Conservation (phyloP, 495 filamentous ascomycete genomes). For the Neurospora sp. region DNA sequence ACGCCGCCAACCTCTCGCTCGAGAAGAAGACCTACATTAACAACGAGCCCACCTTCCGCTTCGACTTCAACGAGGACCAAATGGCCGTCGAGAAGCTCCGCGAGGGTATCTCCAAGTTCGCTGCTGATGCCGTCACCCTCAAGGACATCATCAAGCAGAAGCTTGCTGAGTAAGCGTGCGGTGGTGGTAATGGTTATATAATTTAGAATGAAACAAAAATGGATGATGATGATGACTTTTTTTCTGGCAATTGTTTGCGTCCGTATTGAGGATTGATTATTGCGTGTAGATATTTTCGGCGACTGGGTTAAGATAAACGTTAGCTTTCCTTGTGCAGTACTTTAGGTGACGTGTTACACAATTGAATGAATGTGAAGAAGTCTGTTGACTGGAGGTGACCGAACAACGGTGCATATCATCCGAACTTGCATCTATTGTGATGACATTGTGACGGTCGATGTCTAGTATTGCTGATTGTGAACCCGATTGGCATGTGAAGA, state of each 20-base stretch:
- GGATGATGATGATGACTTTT: neutral
- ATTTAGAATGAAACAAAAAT: neutral
- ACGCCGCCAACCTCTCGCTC: slow-evolving; percentile 60
- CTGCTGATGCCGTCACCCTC: slow-evolving; percentile 86
- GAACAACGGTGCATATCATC: neutral
- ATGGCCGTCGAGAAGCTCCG: slow-evolving; percentile 99
- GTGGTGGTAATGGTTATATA: neutral
- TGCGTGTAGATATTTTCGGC: neutral
- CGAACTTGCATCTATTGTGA: neutral
- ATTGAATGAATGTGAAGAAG: neutral
- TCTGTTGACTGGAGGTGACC: neutral
- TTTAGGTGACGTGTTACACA: neutral
- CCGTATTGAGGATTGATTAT: neutral
- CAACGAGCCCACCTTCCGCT: slow-evolving; percentile 86
- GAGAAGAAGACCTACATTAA: slow-evolving; percentile 84
- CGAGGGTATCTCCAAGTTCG: slow-evolving; percentile 98
- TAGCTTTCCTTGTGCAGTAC: neutral
- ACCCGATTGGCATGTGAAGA: neutral
- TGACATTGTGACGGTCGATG: neutral
- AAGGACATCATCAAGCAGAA: slow-evolving; percentile 86
- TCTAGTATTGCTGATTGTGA: neutral
- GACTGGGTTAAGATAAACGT: neutral
- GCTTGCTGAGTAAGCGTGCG: slow-evolving; percentile 39
- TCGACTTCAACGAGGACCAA: slow-evolving; percentile 98
- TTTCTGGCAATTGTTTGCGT: neutral